Conservation (phyloP, 2,329 filamentous ascomycete genomes). For the Incumbomyces lentus region DNA sequence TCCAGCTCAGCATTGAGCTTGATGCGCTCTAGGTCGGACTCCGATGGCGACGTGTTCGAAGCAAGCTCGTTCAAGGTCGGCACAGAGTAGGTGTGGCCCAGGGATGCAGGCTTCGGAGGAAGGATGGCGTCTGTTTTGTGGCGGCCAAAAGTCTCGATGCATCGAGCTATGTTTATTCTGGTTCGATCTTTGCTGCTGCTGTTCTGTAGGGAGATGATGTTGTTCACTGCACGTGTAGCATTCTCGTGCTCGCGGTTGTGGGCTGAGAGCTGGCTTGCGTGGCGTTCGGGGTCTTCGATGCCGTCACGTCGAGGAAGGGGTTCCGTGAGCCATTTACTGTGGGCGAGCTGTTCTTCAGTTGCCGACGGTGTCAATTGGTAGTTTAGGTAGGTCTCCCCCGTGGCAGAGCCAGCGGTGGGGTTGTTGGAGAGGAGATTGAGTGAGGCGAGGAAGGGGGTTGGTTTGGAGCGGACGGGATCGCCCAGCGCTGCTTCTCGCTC, state of each 20-base stretch:
- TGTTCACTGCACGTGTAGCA: constrained; percentile 63
- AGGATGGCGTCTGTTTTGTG: constrained; percentile 73
- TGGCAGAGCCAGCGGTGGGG: constrained; percentile 20
- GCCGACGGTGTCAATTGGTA: constrained; percentile 62
- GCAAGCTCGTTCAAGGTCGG: neutral
- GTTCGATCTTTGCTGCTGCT: constrained; percentile 67
- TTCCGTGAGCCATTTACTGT: constrained; percentile 55
- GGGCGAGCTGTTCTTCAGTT: constrained; percentile 54
- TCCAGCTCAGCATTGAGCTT: constrained; percentile 4
- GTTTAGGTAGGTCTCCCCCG: constrained; percentile 49
- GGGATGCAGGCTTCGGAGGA: constrained; percentile 42
- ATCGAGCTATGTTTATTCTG: constrained; percentile 73
- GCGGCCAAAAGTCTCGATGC: constrained; percentile 77
- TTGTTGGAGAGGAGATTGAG: constrained; percentile 49
- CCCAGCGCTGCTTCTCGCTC: constrained; percentile 58
- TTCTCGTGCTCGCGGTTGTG: constrained; percentile 52
- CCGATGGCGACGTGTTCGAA: neutral
- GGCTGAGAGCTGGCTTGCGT: constrained; percentile 20
- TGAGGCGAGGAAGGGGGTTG: constrained; percentile 74
- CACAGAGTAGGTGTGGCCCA: neutral
- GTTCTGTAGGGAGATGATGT: constrained; percentile 70
- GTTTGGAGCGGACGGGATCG: constrained; percentile 66
- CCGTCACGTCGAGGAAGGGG: constrained; percentile 21
- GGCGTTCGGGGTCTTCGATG: constrained; percentile 32
- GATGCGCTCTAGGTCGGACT: neutral